Percentiles rank a stretch among this genome's conserved stretches.
These are phyloP conservation scores for Tetrapisispora phaffii DNA, from an alignment of 805 yeast species.

Conservation along the genomic window DNA sequence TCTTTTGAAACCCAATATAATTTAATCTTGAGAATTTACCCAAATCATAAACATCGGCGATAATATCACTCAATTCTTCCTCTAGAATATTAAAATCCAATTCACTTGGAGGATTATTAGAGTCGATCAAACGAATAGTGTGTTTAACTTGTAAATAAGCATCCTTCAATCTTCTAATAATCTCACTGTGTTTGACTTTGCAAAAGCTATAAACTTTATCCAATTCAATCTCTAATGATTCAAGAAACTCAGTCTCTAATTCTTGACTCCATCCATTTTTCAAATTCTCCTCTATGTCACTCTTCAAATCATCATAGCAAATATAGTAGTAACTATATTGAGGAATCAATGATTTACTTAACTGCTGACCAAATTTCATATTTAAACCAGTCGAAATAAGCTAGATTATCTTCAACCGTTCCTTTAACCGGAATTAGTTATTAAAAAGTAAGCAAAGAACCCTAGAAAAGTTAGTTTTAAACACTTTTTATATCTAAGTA, in stretches of 20 bases:
- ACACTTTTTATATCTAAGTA: no score
- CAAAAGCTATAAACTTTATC: conserved; percentile 92
- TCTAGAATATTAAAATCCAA: conserved; percentile 66
- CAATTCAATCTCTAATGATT: conserved; percentile 65
- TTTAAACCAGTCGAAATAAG: neutral
- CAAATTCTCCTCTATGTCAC: conserved; percentile 61
- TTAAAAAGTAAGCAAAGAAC: no score
- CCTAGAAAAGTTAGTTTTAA: no score
- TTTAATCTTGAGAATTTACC: conserved; percentile 89
- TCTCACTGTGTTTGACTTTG: conserved; percentile 77
- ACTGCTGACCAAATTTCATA: conserved; percentile 95
- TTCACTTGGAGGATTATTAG: conserved; percentile 42
- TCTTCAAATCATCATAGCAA: conserved; percentile 83
- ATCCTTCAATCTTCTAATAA: conserved; percentile 73
- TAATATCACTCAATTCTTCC: conserved; percentile 72
- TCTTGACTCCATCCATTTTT: conserved; percentile 64
- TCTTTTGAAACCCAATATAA: conserved; percentile 95
- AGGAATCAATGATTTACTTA: conserved; percentile 78
- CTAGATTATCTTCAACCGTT: neutral
- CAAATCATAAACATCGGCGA: conserved; percentile 94
- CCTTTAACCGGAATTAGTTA: no score
- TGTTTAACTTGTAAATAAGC: conserved; percentile 62
- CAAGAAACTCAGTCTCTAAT: conserved; percentile 74
- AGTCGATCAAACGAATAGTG: conserved; percentile 48
- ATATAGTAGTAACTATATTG: conserved; percentile 87